Base-by-base conservation (phyloP, 169 alveolate species). In the Plasmodium ovale region DNA sequence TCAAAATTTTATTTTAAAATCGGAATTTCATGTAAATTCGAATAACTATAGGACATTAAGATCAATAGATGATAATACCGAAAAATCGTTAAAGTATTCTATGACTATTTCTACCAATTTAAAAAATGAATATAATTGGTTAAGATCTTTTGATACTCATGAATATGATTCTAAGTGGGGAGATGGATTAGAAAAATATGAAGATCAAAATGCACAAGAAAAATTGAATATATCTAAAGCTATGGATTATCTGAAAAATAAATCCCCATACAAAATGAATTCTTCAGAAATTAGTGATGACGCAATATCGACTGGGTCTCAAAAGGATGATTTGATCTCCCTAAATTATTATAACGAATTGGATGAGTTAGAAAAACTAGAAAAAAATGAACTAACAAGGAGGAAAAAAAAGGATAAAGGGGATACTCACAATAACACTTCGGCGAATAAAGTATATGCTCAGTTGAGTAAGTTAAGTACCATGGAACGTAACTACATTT, bases 1-100 rank as follows among this genome's bases (percentile, higher is more conserved):
- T 73, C 96, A 93, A 92, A 92, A 93, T 58, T 92, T 93, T 69
- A 93, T 93, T 42, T 67, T 93, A 59, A 93, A 93, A 51, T 91
- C 96, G 19, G 92, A 93, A 60, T 77, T 79, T 14, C 72, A 84
- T 25, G 70, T 85, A n/a, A 64, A 69, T 16, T 62, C 87, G 33
- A 44, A 12, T 56, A 79, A 64, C 70, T 67, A 72, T 72, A 54
- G 87, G n/a, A 62, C 71, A 9, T 89, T 68, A 21, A 68, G 87
- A 16, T 85, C 91, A 33, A 68, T 85, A 2, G 91, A 85, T 64
- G 87, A 25, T 14, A 68, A 69, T 23, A 68, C 73, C 14, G 91
- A 85, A n/a, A 85, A 85, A 54, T 85, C 87, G n/a, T 42, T 85
- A 25, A 85, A 85, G 23, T 49, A 85, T 69, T 85, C 87, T 1